Percentiles rank a stretch among this genome's conserved stretches.
phyloP scores from a whole-genome alignment of 805 yeast species.

The Scheffersomyces ergatensis region DNA sequence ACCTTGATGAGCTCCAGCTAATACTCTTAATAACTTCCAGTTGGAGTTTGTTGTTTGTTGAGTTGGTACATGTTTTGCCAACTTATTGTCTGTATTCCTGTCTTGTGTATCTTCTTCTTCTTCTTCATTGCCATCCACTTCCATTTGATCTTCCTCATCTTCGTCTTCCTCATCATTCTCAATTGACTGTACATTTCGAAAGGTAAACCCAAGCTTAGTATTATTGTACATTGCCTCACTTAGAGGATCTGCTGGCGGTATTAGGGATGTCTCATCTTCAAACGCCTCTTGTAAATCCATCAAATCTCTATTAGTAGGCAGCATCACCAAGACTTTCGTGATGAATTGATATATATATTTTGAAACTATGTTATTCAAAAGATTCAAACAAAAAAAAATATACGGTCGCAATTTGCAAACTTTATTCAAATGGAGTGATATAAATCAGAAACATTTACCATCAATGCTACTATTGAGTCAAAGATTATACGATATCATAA shows the following conservation, averaged over 20 bases:
- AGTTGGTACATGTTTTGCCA: too few species aligned
- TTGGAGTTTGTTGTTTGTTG: slow-evolving; percentile 1
- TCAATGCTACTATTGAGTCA: neutral
- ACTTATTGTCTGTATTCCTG: too few species aligned
- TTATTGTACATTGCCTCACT: slow-evolving; percentile 31
- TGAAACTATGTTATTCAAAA: too few species aligned
- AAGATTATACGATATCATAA: neutral
- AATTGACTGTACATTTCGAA: slow-evolving; percentile 5
- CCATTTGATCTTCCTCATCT: neutral
- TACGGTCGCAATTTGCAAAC: too few species aligned
- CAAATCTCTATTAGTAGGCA: slow-evolving; percentile 1
- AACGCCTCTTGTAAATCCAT: slow-evolving; percentile 1
- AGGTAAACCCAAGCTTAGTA: slow-evolving; percentile 22
- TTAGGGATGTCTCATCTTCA: slow-evolving; percentile 5
- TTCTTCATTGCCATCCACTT: neutral
- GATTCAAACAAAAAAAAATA: too few species aligned
- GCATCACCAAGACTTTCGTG: too few species aligned
- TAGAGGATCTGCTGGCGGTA: slow-evolving; percentile 27
- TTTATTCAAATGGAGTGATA: too few species aligned
- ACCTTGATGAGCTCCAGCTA: slow-evolving; percentile 84
- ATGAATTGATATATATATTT: too few species aligned
- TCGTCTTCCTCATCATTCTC: neutral
- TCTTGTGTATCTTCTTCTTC: neutral
- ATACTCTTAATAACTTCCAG: slow-evolving; percentile 72
- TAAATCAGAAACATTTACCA: neutral